A percentile compares a stretch with the other conserved stretches of the same genome.
Evolutionary conservation across 306 rosid species (phyloP).

Genomic region (Rosa persica): DNA sequence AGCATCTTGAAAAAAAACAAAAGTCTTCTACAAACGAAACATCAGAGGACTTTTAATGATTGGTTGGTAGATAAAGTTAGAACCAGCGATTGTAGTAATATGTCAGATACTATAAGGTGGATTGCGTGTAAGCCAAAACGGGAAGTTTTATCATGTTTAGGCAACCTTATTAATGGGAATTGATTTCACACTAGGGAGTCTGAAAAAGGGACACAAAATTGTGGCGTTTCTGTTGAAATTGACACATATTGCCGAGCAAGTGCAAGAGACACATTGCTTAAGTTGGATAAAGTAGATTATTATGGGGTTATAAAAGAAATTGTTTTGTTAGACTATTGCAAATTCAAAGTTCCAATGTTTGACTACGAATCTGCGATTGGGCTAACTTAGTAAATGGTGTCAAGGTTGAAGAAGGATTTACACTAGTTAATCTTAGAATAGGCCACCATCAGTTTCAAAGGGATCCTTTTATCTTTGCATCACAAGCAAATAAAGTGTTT

Average conservation of each 20-base stretch:
- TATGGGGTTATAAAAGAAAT: not conserved
- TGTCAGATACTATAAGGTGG: not conserved
- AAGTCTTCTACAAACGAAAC: not conserved
- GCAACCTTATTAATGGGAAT: not conserved
- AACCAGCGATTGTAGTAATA: too few relatives aligned
- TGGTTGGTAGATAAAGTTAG: not conserved
- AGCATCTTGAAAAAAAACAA: not conserved
- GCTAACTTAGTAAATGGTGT: not conserved
- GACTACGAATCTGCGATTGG: conserved; percentile 5
- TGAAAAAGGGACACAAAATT: not conserved
- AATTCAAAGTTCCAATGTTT: not conserved
- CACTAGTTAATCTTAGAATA: not conserved
- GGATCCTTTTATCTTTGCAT: not conserved
- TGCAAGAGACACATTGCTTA: not conserved
- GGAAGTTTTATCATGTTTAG: not conserved
- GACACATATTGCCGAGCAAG: not conserved
- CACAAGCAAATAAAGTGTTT: too few relatives aligned
- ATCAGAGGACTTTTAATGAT: not conserved
- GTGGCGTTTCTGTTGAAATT: not conserved
- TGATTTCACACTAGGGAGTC: not conserved
- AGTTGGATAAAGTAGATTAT: too few relatives aligned
- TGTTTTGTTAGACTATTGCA: not conserved
- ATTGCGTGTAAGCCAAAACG: not conserved
- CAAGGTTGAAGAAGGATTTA: not conserved
- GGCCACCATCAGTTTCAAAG: not conserved